Base-by-base conservation (phyloP, 2,329 filamentous ascomycete genomes). In the Ilyonectria destructans region DNA sequence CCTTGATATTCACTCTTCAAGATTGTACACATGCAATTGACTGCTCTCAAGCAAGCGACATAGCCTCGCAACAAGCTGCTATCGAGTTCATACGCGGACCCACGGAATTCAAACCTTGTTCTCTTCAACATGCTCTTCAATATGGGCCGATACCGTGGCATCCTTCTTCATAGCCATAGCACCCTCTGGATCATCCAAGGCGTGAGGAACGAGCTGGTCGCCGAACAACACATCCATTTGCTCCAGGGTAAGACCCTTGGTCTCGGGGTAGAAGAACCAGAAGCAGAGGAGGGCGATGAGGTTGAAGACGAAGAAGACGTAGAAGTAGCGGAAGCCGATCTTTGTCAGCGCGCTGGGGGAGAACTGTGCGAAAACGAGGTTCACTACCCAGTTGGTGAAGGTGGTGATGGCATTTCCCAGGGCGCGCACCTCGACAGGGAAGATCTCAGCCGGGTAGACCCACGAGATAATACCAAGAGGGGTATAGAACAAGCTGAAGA, bases 301-400 rank as follows among this genome's bases (percentile, higher is more conserved):
- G 52, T 77, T 77, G 43, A 77, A 74, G 8, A 67, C 68, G 35
- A 77, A 75, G 37, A 77, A 77, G 26, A 77, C 72, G 52, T 77
- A 77, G 51, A 77, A 88, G 72, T 86, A 88, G 21, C 79, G 75
- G 69, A 86, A 87, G 0, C 81, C 82, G 19, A 86, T 76, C 1
- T 70, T 74, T 0, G 77, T 78, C 4, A 85, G 76, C 0, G 84
- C 85, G 29, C 80, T 79, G 0, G 85, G 86, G 3, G 82, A 83
- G 68, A 85, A 86, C 64, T 87, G 85, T 7, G 83, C 82, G 65
- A 88, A 85, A 21, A 87, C 75, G 4, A 87, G 76, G 66, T 78
- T 79, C 40, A 78, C 69, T n/a, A 68, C 62, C 77, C 77, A 79
- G 65, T 80, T 79, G 26, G 73, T 75, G 23, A 78, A 75, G 5